Evolutionary conservation across 1,139 yeast genomes (phyloP).

Genomic region (Protomyces arabidopsidicola): DNA sequence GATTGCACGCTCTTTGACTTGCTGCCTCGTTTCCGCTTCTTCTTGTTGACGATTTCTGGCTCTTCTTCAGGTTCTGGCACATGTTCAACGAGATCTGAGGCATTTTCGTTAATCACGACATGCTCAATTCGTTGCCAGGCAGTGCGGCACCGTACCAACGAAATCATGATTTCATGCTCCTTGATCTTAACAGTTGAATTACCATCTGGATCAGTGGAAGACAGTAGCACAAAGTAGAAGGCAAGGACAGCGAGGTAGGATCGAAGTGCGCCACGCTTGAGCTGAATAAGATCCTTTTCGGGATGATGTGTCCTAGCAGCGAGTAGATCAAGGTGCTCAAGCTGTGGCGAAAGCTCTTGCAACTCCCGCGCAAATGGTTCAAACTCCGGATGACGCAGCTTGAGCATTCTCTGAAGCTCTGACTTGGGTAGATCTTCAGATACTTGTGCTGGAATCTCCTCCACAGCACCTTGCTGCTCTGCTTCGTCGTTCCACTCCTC

Average conservation of each 20-base stretch:
- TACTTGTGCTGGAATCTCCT: constrained; percentile 30
- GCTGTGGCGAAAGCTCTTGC: constrained; percentile 43
- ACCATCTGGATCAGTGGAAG: constrained; percentile 54
- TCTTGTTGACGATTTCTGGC: constrained; percentile 6
- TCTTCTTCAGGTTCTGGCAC: constrained; percentile 33
- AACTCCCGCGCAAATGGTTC: constrained; percentile 66
- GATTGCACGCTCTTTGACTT: constrained; percentile 12
- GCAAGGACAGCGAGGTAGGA: constrained; percentile 71
- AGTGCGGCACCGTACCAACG: constrained; percentile 28
- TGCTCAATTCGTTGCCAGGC: constrained; percentile 27
- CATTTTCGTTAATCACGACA: constrained; percentile 7
- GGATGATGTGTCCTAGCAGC: constrained; percentile 14
- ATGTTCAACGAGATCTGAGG: background rate
- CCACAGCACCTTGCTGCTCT: constrained; percentile 28
- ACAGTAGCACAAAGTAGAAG: constrained; percentile 68
- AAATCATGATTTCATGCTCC: constrained; percentile 31
- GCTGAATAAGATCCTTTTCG: constrained; percentile 7
- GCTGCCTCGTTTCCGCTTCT: constrained; percentile 34
- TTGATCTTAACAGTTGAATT: constrained; percentile 89
- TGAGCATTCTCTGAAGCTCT: constrained; percentile 47
- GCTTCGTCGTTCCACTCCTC: constrained; percentile 36
- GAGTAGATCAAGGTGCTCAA: constrained; percentile 46
- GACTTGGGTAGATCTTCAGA: constrained; percentile 37
- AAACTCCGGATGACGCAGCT: constrained; percentile 75
- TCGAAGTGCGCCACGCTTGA: constrained; percentile 61